phyloP scores from a whole-genome alignment of 75 land plant genomes.

The Adiantum capillusveneris region DNA sequence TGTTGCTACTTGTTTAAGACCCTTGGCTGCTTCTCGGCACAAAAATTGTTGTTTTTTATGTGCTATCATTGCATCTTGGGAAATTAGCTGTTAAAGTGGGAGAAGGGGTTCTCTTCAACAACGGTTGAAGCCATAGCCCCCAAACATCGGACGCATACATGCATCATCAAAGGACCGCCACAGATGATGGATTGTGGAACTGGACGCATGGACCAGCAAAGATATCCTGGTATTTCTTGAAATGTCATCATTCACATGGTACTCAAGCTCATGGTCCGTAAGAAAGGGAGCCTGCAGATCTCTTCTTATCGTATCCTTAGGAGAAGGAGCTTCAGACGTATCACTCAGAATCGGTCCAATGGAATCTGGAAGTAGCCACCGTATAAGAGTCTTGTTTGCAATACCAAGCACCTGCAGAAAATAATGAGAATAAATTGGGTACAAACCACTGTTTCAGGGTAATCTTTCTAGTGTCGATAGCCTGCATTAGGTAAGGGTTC shows the following conservation, averaged over 20 bases:
- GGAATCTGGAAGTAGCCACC: slow-evolving; percentile 27
- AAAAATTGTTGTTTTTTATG: too few species aligned
- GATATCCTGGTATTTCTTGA: slow-evolving; percentile 42
- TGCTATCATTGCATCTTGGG: too few species aligned
- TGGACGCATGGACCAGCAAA: slow-evolving; percentile 41
- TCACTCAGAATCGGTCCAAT: background rate
- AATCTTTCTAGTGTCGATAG: too few species aligned
- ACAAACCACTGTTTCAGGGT: too few species aligned
- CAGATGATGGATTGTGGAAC: slow-evolving; percentile 43
- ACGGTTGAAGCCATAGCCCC: slow-evolving; percentile 64
- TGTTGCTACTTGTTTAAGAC: too few species aligned
- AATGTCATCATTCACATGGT: slow-evolving; percentile 12
- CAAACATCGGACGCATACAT: slow-evolving; percentile 72
- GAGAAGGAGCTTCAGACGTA: slow-evolving; percentile 12
- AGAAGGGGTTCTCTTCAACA: too few species aligned
- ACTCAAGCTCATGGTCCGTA: slow-evolving; percentile 23
- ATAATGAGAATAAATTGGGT: too few species aligned
- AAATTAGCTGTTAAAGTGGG: too few species aligned
- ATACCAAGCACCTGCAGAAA: slow-evolving; percentile 49
- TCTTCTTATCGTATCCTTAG: slow-evolving; percentile 21
- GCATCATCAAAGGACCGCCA: slow-evolving; percentile 65
- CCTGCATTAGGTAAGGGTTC: too few species aligned
- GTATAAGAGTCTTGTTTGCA: slow-evolving; percentile 53
- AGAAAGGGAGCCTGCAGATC: slow-evolving; percentile 39
- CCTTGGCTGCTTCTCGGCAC: too few species aligned